A percentile compares a stretch with the other conserved stretches of the same genome.
phyloP scores from a whole-genome alignment of 257 asterid genomes.

The Eucommia ulmoides region DNA sequence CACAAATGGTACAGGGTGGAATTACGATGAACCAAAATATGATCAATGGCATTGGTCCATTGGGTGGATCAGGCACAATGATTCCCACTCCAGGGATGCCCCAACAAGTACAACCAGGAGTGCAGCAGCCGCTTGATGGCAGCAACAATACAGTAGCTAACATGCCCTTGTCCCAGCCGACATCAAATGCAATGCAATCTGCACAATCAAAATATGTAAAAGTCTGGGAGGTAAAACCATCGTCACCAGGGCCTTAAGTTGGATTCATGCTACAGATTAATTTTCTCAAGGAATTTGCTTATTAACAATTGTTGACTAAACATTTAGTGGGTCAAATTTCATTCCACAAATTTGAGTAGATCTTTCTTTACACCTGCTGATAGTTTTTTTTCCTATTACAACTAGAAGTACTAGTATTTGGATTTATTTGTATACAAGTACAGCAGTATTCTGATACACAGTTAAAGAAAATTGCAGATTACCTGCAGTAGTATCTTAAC shows the following conservation, averaged over 20 bases:
- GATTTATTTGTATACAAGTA: no score
- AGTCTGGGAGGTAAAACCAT: conserved; percentile 85
- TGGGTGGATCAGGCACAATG: conserved; percentile 52
- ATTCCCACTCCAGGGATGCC: conserved; percentile 67
- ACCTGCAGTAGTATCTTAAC: no score
- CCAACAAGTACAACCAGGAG: conserved; percentile 34
- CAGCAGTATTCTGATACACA: no score
- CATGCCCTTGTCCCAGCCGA: conserved; percentile 62
- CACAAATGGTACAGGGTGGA: conserved; percentile 69
- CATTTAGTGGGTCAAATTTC: no score
- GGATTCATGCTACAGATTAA: neutral
- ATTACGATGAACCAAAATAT: conserved; percentile 52
- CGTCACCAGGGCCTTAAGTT: conserved; percentile 2
- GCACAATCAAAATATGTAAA: conserved; percentile 64
- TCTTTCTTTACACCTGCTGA: no score
- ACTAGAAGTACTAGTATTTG: no score
- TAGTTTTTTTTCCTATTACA: no score
- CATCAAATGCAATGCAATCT: conserved; percentile 46
- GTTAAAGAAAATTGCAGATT: no score
- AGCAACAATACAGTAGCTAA: conserved; percentile 55
- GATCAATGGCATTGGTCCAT: conserved; percentile 33
- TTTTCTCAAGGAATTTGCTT: neutral
- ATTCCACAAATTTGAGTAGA: no score
- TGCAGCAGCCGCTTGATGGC: conserved; percentile 61
- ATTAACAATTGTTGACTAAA: neutral